Base-by-base conservation (phyloP, 78 protist species). In the Dictyostelium brefeldianum region DNA sequence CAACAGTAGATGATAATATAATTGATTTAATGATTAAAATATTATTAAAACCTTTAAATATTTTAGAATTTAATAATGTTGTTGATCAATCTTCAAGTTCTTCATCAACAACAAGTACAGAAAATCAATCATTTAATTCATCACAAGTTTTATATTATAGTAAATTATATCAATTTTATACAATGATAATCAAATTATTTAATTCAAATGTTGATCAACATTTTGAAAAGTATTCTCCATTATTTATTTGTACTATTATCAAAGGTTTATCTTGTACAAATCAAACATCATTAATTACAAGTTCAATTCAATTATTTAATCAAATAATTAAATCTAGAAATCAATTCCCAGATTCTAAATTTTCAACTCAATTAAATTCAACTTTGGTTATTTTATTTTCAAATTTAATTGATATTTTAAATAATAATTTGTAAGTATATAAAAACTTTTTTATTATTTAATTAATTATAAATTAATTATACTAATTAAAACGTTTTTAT, bases 1-100 rank as follows among this genome's bases (percentile, higher is more conserved):
- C 22, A 29, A 41, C 22, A 15, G 10, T 2, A 8, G 17, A 7
- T 80, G 12, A 46, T 59, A 54, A 80, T 65, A 8, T 87, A 65
- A 64, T 87, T 12, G 70, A 59, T 29, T 64, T 78, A 50, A 27
- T 77, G 43, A 62, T 87, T 22, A 78, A 74, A 67, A 78, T 77
- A 18, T 47, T 87, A 77, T 87, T 77, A 20, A 71, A 87, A 31
- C 93, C 93, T 12, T 46, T 77, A 18, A 77, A 77, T 43, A 41
- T 65, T 0, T 27, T 57, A 9, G 80, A 87, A 4, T 67, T 67
- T 29, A 4, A 11, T 25, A 25, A 14, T 0, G 36, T 15, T 31
- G 10, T 3, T 31, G 48, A 17, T 51, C 56, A 51, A 51, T 12
- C 15, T 4, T 48, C 53, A 48, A 8, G 17, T 9, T 8, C 53